Evolutionary conservation across 2,329 filamentous ascomycete genomes (phyloP), one percentile per base, ranked within the genome.

Genomic region (Xenoacremonium recifei): DNA sequence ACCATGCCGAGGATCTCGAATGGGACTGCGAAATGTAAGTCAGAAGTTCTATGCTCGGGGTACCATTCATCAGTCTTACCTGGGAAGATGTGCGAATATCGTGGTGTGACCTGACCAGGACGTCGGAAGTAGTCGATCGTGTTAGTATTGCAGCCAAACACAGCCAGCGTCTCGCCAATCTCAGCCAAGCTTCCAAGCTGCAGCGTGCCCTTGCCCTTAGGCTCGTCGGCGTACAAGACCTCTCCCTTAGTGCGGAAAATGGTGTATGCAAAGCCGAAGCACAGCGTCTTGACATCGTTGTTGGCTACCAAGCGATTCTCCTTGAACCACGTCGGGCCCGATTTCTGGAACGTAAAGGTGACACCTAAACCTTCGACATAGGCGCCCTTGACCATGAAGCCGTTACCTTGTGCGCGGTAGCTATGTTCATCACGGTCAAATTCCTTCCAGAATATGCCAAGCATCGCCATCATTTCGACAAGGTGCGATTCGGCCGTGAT

Each of bases 371-470:
- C 64, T 16, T 55, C 51, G 2, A 59, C 49, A 9, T 58, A 53
- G 2, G 59, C 55, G 2, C 65, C 62, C 3, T 53, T 55, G 2
- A 67, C 35, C 21, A 64, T 57, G 40, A 58, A 66, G 1, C 65
- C 64, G 38, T 68, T 68, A 5, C 65, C 65, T 17, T 67, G 59
- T 0, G 63, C 65, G 5, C 58, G 62, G 4, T 69, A 58, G 13
- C 63, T 61, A 49, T 69, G 63, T 4, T 55, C 49, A 7, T 54
- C 58, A 1, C 62, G 55, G 18, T 69, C 64, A 23, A 71, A 71
- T 3, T 62, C 58, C 33, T 61, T 70, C 69, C 69, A 72, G 39
- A 71, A 58, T 5, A 72, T 57, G 4, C 69, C 64, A 2, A 68
- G 42, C 55, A 68, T 60, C 7, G 55, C 61, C 0, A 61, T 63